Base-by-base conservation (phyloP, 306 rosid species). In the Vigna radiata region DNA sequence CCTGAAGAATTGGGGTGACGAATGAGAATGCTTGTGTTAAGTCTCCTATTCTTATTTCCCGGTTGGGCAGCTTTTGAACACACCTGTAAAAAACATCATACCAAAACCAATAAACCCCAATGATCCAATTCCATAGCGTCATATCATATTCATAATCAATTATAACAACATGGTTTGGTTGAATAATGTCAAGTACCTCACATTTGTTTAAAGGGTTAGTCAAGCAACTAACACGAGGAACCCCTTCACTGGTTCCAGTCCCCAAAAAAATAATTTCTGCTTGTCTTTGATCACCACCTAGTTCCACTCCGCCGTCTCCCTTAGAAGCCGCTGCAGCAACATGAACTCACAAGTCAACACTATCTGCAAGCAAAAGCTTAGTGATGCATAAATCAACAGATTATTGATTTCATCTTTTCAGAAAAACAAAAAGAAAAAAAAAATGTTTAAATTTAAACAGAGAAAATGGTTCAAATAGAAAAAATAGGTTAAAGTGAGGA, bases 221-320 rank as follows among this genome's bases (percentile, higher is more conserved):
- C 70, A 92, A 82, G 80, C 97, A 95, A 84, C 97, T 90, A 65
- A 92, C 93, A 23, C 97, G 83, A 0, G 98, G 98, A 88, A 95
- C 79, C 18, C 98, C 98, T 87, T 95, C 98, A 68, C 98, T 95
- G 4, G 98, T 95, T 74, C 98, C 98, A 3, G 97, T 90, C 29
- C 98, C 98, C 50, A 92, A 37, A 61, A 92, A 95, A 82, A 95
- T 77, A 74, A 95, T 47, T 71, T 92, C 93, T 8, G 97, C 58
- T 72, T 44, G 49, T 44, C 49, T 44, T 12, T 82, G 81, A 53
- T 85, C 83, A 58, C 58, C 41, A 43, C 83, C 81, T 48, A 69
- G 66, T 23, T 73, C 79, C 25, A 58, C 81, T 31, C 64, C 81
- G 52, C 52, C 79, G 54, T 67, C 76, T 39, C 56, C 90, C 65